phyloP scores from a whole-genome alignment of 805 yeast genomes.

The Wickerhamiella hasegawae region DNA sequence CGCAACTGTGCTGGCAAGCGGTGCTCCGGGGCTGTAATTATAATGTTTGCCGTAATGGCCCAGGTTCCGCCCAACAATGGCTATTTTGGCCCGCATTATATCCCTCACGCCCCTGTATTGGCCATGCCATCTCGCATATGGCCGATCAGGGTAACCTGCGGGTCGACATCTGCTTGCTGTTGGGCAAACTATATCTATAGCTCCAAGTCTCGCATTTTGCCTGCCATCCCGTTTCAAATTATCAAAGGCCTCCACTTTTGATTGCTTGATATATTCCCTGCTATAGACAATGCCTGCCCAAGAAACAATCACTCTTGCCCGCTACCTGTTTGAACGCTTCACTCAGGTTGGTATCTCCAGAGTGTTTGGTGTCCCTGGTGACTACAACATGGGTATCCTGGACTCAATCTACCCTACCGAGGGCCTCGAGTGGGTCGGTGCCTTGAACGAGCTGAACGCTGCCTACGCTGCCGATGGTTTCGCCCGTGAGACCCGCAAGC shows the following conservation, averaged over 20 bases:
- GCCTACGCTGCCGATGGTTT: constrained; percentile 90
- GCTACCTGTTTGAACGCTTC: constrained; percentile 22
- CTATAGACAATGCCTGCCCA: constrained; percentile 4
- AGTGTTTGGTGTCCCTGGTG: constrained; percentile 31
- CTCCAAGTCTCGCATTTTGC: neutral
- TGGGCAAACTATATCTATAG: no score
- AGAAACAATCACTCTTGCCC: constrained; percentile 14
- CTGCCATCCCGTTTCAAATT: neutral
- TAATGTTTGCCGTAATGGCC: no score
- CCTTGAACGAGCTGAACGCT: constrained; percentile 78
- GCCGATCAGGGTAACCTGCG: no score
- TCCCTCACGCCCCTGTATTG: no score
- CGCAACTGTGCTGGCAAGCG: no score
- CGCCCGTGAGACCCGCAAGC: constrained; percentile 44
- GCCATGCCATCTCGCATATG: no score
- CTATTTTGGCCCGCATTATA: no score
- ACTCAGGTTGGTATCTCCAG: constrained; percentile 21
- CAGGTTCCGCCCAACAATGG: no score
- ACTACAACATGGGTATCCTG: constrained; percentile 27
- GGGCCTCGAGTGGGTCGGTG: constrained; percentile 56
- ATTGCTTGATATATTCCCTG: neutral
- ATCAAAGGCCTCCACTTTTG: neutral
- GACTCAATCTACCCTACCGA: constrained; percentile 25
- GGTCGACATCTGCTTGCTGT: no score
- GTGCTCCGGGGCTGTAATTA: no score